Conservation (phyloP, 345 rosid genomes). For the Acer saccharum region DNA sequence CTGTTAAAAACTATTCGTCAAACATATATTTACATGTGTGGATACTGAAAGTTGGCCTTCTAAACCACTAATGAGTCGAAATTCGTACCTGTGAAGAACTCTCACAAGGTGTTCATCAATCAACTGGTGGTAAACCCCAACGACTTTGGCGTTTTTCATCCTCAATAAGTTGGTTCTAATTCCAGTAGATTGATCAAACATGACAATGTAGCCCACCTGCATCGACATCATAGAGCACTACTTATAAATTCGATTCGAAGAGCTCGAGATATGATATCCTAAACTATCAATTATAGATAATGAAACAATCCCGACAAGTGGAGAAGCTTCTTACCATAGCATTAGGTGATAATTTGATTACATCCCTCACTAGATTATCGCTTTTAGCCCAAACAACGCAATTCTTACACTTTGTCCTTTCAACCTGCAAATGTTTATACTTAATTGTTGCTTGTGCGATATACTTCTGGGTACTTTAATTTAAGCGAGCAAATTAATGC, state of each 20-base stretch:
- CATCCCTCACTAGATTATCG: conserved; percentile 72
- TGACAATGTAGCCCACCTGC: conserved; percentile 93
- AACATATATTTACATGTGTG: background rate
- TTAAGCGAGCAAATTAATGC: background rate
- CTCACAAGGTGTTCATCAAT: conserved; percentile 59
- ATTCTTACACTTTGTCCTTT: conserved; percentile 54
- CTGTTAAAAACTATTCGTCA: conserved; percentile 38
- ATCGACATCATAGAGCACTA: conserved; percentile 12
- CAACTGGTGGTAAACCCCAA: conserved; percentile 76
- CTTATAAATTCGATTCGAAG: too few species aligned
- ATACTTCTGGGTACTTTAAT: conserved; percentile 10
- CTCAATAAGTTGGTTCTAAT: conserved; percentile 59
- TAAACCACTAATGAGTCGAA: background rate
- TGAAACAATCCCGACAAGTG: background rate
- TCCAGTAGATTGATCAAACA: conserved; percentile 72
- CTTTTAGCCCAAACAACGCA: conserved; percentile 95
- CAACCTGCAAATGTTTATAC: conserved; percentile 52
- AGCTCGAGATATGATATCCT: background rate
- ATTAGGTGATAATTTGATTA: conserved; percentile 62
- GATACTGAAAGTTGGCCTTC: too few species aligned
- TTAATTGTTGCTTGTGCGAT: background rate
- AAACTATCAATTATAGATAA: background rate
- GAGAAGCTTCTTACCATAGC: conserved; percentile 43
- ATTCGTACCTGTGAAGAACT: conserved; percentile 61
- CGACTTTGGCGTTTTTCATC: conserved; percentile 78